Conservation (phyloP, 768 basidiomycete genomes). For the Neoboletus brunneissimus region DNA sequence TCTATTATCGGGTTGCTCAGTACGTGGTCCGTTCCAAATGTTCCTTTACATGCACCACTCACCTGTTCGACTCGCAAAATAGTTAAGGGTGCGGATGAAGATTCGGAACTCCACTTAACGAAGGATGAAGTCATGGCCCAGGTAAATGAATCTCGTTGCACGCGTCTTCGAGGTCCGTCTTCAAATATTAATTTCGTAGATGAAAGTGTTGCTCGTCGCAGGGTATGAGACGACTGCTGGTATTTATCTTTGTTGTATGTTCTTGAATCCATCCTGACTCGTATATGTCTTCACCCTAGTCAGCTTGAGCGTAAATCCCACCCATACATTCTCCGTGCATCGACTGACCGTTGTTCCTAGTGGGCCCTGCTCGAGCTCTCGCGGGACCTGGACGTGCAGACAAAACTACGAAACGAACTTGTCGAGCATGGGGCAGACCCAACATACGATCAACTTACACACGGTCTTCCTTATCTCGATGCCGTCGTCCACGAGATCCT, state of each 20-base stretch:
- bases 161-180: too few relatives aligned
- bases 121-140: constrained; percentile 29
- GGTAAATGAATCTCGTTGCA: constrained; percentile 2
- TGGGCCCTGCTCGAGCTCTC: too few relatives aligned
- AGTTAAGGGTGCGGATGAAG: constrained; percentile 37
- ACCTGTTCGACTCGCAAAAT: not conserved
- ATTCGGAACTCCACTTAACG: constrained; percentile 23
- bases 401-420: too few relatives aligned
- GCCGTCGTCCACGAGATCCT: too few relatives aligned
- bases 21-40: constrained; percentile 13
- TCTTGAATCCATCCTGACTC: not conserved
- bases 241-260: not conserved
- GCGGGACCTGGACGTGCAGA: too few relatives aligned
- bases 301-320: constrained; percentile 4
- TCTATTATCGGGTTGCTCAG: constrained; percentile 25
- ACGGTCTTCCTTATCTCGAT: too few relatives aligned
- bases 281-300: constrained; percentile 4
- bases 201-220: constrained; percentile 15
- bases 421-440: too few relatives aligned
- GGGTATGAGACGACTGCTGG: constrained; percentile 23
- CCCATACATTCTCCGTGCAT: too few relatives aligned
- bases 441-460: too few relatives aligned
- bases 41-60: not conserved
- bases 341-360: too few relatives aligned
- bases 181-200: not conserved